A percentile compares a stretch with the other conserved stretches of the same genome.
Evolutionary conservation across 768 basidiomycete genomes (phyloP).

Genomic region (Dentipellis fragilis): DNA sequence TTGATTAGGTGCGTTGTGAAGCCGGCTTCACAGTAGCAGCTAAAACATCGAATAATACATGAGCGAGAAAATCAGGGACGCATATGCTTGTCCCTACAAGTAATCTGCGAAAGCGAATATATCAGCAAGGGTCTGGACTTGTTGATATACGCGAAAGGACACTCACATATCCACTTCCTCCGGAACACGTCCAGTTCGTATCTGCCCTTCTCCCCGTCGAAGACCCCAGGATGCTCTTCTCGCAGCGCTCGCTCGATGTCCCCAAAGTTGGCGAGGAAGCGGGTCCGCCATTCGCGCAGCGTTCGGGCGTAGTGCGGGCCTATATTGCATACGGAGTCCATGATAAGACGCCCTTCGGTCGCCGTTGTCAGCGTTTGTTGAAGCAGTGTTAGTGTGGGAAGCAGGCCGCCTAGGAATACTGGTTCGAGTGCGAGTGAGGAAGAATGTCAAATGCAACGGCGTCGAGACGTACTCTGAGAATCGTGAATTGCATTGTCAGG

Average conservation of each 20-base stretch:
- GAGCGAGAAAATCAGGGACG: background rate
- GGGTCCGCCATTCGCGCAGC: conserved; percentile 61
- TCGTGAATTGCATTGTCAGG: too few relatives aligned
- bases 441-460: background rate
- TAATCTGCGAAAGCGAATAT: conserved; percentile 27
- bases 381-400: conserved; percentile 11
- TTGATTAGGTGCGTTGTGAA: conserved; percentile 58
- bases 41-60: conserved; percentile 18
- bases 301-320: conserved; percentile 68
- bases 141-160: too few relatives aligned
- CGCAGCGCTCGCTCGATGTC: conserved; percentile 34
- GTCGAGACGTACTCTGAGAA: background rate
- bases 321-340: conserved; percentile 10
- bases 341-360: conserved; percentile 4
- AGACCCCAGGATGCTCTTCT: conserved; percentile 49
- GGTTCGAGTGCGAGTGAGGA: background rate
- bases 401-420: conserved; percentile 10
- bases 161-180: conserved; percentile 64
- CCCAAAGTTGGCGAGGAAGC: conserved; percentile 53
- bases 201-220: conserved; percentile 29
- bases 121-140: background rate
- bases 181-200: conserved; percentile 65
- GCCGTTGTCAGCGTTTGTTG: conserved; percentile 4
- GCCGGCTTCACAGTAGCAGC: conserved; percentile 67
- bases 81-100: conserved; percentile 25